phyloP scores from a whole-genome alignment of 257 asterid genomes.

The Petrea volubilis region DNA sequence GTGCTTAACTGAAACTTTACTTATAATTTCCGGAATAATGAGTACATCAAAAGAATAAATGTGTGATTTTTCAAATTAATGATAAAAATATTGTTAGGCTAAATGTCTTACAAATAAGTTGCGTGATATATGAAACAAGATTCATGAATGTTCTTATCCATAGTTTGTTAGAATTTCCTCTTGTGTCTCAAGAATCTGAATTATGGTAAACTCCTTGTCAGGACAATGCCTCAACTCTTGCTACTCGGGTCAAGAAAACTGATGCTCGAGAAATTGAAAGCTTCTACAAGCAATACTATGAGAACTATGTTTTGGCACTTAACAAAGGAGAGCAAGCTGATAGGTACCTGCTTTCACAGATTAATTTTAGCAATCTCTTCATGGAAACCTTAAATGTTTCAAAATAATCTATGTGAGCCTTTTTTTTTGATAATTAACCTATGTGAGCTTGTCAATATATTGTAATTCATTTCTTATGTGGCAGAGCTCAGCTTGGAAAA shows the following conservation, averaged over 20 bases:
- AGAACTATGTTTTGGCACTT: constrained; percentile 76
- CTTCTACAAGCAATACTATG: constrained; percentile 80
- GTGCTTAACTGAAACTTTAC: background rate
- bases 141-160: background rate
- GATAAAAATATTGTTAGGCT: background rate
- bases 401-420: background rate
- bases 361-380: constrained; percentile 19
- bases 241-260: constrained; percentile 70
- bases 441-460: background rate
- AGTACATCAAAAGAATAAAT: background rate
- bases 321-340: constrained; percentile 87
- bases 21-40: background rate
- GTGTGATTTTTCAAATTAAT: background rate
- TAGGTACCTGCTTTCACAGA: constrained; percentile 39
- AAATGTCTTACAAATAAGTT: background rate
- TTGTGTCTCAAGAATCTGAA: background rate
- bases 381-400: constrained; percentile 3
- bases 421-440: no score
- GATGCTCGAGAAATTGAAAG: constrained; percentile 86
- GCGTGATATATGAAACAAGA: background rate
- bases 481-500: constrained; percentile 90
- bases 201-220: constrained; percentile 27
- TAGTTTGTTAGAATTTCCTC: background rate
- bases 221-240: constrained; percentile 78
- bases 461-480: constrained; percentile 1